These are phyloP conservation scores for Xylariaceae sp. DNA, from an alignment of 2,329 filamentous ascomycete genomes.

Conservation along the genomic window DNA sequence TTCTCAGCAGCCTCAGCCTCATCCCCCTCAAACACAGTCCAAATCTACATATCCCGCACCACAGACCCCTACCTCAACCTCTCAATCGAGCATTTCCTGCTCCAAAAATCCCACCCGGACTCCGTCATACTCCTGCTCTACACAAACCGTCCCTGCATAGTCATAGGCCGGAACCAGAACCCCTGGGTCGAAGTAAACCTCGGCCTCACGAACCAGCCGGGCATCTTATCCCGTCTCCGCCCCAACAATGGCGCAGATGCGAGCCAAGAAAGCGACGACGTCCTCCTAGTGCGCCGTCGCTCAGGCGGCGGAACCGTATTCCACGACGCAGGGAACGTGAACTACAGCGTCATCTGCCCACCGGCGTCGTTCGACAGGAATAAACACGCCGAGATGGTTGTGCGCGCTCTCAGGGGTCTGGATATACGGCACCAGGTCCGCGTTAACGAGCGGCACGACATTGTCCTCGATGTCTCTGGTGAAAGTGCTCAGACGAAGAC, in stretches of 20 bases:
- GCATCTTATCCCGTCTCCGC: constrained; percentile 10
- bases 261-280: constrained; percentile 28
- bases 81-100: constrained; percentile 86
- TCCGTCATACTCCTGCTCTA: constrained; percentile 85
- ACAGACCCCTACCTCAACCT: constrained; percentile 84
- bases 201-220: constrained; percentile 45
- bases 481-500: constrained; percentile 27
- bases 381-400: constrained; percentile 89
- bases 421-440: constrained; percentile 50
- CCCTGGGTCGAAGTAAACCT: constrained; percentile 92
- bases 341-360: constrained; percentile 89
- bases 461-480: constrained; percentile 52
- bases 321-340: constrained; percentile 89
- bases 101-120: constrained; percentile 68
- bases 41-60: constrained; percentile 70
- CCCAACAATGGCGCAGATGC: neutral
- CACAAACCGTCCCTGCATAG: constrained; percentile 79
- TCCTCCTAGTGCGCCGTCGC: constrained; percentile 73
- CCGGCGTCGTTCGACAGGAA: constrained; percentile 74
- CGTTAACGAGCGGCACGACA: constrained; percentile 91
- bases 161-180: constrained; percentile 96
- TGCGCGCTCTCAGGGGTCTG: constrained; percentile 69
- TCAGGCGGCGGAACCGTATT: constrained; percentile 92
- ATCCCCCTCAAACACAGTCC: constrained; percentile 47
- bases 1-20: constrained; percentile 40